A percentile compares a stretch with the other conserved stretches of the same genome.
Conservation (phyloP, 108 stramenopile species). For the Nitzschia inconspicua region DNA sequence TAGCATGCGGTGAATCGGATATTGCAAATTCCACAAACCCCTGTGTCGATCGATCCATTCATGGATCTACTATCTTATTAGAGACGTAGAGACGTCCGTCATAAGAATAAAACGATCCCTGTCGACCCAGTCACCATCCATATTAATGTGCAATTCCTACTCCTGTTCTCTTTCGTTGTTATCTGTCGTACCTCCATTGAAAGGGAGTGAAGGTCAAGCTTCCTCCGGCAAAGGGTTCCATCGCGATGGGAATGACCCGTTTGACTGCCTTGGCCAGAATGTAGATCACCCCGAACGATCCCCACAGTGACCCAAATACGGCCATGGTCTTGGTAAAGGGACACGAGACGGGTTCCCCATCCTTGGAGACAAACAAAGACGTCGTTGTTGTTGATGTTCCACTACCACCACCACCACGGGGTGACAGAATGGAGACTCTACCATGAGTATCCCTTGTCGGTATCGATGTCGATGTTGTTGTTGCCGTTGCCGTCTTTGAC, state of each 20-base stretch:
- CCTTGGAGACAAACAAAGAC: background rate
- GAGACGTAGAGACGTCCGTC: too few relatives aligned
- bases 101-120: too few relatives aligned
- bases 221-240: slow-evolving; percentile 74
- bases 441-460: too few relatives aligned
- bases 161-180: background rate
- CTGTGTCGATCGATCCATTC: too few relatives aligned
- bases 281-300: slow-evolving; percentile 78
- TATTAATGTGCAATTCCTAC: background rate
- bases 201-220: slow-evolving; percentile 47
- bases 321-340: slow-evolving; percentile 7
- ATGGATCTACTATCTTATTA: too few relatives aligned
- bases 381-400: background rate
- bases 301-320: slow-evolving; percentile 65
- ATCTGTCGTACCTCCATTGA: slow-evolving; percentile 63
- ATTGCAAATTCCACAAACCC: too few relatives aligned
- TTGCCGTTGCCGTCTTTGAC: too few relatives aligned
- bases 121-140: too few relatives aligned
- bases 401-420: too few relatives aligned
- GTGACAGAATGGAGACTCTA: too few relatives aligned
- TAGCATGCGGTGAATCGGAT: background rate
- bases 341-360: background rate
- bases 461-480: too few relatives aligned
- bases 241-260: slow-evolving; percentile 87
- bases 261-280: slow-evolving; percentile 86